Base-by-base conservation (phyloP, 2,329 filamentous ascomycete genomes). In the Coniochaeta pulveracea region DNA sequence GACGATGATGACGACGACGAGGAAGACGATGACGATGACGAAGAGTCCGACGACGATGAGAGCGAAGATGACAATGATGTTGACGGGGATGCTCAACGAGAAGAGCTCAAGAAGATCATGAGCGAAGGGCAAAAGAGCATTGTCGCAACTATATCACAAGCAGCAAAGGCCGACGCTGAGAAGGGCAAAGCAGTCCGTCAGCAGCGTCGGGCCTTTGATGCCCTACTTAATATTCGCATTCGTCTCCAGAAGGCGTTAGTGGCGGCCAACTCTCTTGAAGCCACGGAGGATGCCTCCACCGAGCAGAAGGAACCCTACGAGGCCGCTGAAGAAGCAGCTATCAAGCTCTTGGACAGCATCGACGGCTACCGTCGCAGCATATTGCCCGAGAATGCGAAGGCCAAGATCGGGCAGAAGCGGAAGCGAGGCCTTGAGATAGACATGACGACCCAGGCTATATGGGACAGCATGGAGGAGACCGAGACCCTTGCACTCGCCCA, bases 181-280 rank as follows among this genome's bases (percentile, higher is more conserved):
- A 96, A 96, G 56, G 91, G 91, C 10, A 61, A 72, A 35, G 89
- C 89, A 0, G 84, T 98, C 23, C 89, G 86, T 47, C 66, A 77
- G 37, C 91, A 98, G 58, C 76, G 86, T 33, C 80, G 79, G 40
- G 76, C 80, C 1, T 98, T 94, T 49, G 89, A 96, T 45, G 75
- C 83, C 1, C 72, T 96, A 1, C 69, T 98, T 19, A 93, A 94
- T 57, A 72, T 86, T 10, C 78, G 91, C 14, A 95, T 98, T 49
- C 83, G 89, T 39, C 61, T 98, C 12, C 93, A 98, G 55, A 96
- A 95, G 55, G 85, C 84, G 2, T 60, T 98, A 10, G 72, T 91
- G 11, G 79, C 83, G 0, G 73, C 80, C 17, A 95, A 95, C 54
- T 80, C 85, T 1, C 64, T 93, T 25, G 55, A 68, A 11, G 50